phyloP scores from a whole-genome alignment of 2,329 filamentous ascomycete species.

The Talaromyces marneffei region DNA sequence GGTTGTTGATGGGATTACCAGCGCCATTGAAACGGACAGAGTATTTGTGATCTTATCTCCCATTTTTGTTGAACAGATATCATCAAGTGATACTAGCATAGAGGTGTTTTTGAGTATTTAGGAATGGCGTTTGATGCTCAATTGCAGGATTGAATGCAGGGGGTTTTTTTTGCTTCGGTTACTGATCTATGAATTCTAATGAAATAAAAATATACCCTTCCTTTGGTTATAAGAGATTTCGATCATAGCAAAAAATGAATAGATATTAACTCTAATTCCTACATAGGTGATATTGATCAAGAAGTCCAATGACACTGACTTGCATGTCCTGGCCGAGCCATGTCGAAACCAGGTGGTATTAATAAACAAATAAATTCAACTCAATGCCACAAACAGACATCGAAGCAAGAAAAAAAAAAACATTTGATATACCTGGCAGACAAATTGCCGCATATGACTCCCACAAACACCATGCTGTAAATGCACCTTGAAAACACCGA shows the following conservation, averaged over 20 bases:
- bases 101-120: background rate
- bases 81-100: background rate
- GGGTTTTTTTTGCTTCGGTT: background rate
- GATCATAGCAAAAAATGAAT: background rate
- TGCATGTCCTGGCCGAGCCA: background rate
- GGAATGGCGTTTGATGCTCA: background rate
- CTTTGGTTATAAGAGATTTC: background rate
- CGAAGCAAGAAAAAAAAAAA: background rate
- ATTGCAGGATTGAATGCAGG: background rate
- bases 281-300: background rate
- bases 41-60: background rate
- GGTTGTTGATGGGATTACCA: slow-evolving; percentile 34
- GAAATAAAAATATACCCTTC: background rate
- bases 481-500: background rate
- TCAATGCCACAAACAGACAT: background rate
- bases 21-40: slow-evolving; percentile 29
- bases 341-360: background rate
- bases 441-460: background rate
- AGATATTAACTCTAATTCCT: background rate
- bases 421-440: background rate
- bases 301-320: background rate
- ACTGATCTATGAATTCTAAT: background rate
- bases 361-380: background rate
- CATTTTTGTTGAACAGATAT: background rate
- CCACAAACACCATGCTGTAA: slow-evolving; percentile 6